Percentiles rank a stretch among this genome's conserved stretches.
These are phyloP conservation scores for Xylariaceae sp. DNA, from an alignment of 2,329 filamentous ascomycete genomes.

Conservation along the genomic window DNA sequence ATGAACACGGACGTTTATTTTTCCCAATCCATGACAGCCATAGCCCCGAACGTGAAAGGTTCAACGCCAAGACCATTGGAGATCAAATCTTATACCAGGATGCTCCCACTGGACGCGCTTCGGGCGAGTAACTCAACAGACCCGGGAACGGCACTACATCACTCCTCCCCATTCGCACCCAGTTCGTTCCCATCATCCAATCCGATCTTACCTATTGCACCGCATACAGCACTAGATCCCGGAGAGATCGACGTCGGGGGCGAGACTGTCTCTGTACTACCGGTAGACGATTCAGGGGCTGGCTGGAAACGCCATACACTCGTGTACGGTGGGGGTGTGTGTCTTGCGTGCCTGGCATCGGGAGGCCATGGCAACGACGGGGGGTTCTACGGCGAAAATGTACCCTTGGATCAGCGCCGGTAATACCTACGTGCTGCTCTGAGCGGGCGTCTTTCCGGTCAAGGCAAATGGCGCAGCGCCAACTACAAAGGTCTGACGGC, in stretches of 20 bases:
- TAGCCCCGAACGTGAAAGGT: constrained; percentile 22
- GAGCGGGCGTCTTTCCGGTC: not conserved
- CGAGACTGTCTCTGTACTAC: constrained; percentile 48
- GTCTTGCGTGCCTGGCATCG: constrained; percentile 51
- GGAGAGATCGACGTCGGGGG: constrained; percentile 44
- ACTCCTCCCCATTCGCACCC: constrained; percentile 39
- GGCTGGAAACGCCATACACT: constrained; percentile 56
- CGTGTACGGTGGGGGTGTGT: constrained; percentile 56
- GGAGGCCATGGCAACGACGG: constrained; percentile 40
- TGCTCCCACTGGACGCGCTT: constrained; percentile 34
- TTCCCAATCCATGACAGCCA: constrained; percentile 23
- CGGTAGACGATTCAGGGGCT: constrained; percentile 44
- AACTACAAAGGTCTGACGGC: not conserved
- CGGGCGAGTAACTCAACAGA: constrained; percentile 19
- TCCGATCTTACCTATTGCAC: constrained; percentile 46
- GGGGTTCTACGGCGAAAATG: constrained; percentile 52
- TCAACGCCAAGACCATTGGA: constrained; percentile 36
- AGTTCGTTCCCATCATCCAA: constrained; percentile 49
- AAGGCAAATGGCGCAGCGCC: constrained; percentile 1
- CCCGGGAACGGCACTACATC: constrained; percentile 18
- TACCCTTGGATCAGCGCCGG: constrained; percentile 50
- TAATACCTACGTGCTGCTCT: constrained; percentile 20
- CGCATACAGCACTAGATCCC: constrained; percentile 34
- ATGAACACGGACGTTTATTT: constrained; percentile 48
- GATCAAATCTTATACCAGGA: constrained; percentile 43